phyloP scores from a whole-genome alignment of 805 yeast genomes.

The Jamesozyma lodderae region DNA sequence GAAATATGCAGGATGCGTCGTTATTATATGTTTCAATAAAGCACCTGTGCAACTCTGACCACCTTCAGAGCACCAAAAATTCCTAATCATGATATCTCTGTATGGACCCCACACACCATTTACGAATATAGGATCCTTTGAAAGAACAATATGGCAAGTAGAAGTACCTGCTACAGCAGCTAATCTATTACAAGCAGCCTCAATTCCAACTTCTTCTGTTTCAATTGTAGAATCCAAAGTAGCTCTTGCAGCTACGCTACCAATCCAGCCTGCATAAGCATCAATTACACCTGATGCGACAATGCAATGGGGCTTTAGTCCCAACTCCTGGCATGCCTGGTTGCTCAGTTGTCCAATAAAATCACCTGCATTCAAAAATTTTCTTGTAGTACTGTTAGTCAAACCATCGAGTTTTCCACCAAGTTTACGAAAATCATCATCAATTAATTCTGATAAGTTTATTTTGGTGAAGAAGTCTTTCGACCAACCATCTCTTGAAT shows the following conservation, averaged over 20 bases:
- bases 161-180: constrained; percentile 99
- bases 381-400: constrained; percentile 25
- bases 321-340: constrained; percentile 70
- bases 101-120: constrained; percentile 99
- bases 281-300: constrained; percentile 97
- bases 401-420: constrained; percentile 75
- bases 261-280: constrained; percentile 98
- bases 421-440: constrained; percentile 63
- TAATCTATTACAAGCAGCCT: constrained; percentile 67
- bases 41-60: constrained; percentile 99
- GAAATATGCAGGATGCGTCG: constrained; percentile 80
- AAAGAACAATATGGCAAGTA: constrained; percentile 88
- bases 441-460: constrained; percentile 68
- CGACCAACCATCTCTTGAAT: constrained; percentile 83
- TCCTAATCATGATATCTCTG: constrained; percentile 83
- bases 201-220: constrained; percentile 37
- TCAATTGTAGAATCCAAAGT: constrained; percentile 43
- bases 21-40: constrained; percentile 74
- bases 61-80: constrained; percentile 94
- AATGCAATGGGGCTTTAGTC: constrained; percentile 66
- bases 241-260: constrained; percentile 89
- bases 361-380: constrained; percentile 80
- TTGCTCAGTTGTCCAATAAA: constrained; percentile 64
- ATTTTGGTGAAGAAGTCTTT: constrained; percentile 59
- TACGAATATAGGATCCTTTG: constrained; percentile 77